Base-by-base conservation (phyloP, 2,329 filamentous ascomycete genomes). In the Talaromyces sp. region DNA sequence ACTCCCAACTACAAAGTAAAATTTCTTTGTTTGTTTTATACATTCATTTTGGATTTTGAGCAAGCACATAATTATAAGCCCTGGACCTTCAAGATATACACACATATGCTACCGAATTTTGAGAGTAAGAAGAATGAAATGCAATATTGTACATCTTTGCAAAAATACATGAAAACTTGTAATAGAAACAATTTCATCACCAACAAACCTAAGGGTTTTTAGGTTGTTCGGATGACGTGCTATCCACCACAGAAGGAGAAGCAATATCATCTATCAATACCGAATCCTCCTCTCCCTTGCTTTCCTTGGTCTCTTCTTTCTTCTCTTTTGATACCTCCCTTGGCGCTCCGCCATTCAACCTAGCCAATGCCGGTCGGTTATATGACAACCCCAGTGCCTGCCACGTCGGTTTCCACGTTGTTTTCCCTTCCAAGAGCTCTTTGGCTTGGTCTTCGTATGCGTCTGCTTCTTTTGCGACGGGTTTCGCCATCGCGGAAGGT, bases 401-500 rank as follows among this genome's bases (percentile, higher is more conserved):
- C 80, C 81, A 82, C 19, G 80, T 81, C 39, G 81, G 80, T 66
- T 75, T 81, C 90, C 91, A 93, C 68, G 81, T 81, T 71, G 84
- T 80, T 75, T 85, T 82, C 22, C 88, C 87, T 59, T 81, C 78
- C 68, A 91, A 75, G 71, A 93, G 73, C 71, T 83, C 81, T 78
- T 85, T 82, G 19, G 90, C 91, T 78, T 90, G 85, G 74, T 83
- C 77, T 67, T 82, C 82, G 71, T 87, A 82, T 27, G 76, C 75
- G 68, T 76, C 76, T 71, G 84, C 78, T 68, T 82, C 77, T 33
- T 71, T 72, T 48, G 73, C 73, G 62, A 80, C 74, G 68, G 77
- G 72, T 54, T 78, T 77, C 72, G 77, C 74, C 68, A 77, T 76
- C 3, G 72, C 73, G 45, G 79, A 71, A 35, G 75, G 72, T 43